phyloP scores from a whole-genome alignment of 176 grass and related monocot species.

The Metroxylon sagu region DNA sequence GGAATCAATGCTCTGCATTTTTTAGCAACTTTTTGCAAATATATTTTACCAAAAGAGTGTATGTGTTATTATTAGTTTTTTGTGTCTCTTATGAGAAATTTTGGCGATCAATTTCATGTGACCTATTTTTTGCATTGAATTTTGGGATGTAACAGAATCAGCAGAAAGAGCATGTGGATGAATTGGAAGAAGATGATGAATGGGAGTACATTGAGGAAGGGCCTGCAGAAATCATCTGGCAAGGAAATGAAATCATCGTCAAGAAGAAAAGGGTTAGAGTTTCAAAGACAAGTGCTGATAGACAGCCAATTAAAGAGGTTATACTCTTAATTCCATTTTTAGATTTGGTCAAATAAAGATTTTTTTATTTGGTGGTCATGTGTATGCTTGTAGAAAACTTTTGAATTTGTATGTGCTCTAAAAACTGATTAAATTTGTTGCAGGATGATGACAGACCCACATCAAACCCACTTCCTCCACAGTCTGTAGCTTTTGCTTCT shows the following conservation, averaged over 20 bases:
- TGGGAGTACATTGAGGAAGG: constrained; percentile 92
- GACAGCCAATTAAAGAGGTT: constrained; percentile 39
- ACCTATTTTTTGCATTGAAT: constrained; percentile 9
- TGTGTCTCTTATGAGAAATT: too few relatives aligned
- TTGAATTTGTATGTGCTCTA: neutral
- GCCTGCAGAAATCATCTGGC: constrained; percentile 83
- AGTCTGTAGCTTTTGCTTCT: constrained; percentile 50
- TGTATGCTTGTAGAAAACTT: too few relatives aligned
- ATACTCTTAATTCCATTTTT: constrained; percentile 9
- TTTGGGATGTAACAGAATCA: constrained; percentile 29
- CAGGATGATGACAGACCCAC: constrained; percentile 85
- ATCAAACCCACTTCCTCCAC: constrained; percentile 80
- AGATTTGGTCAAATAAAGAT: neutral
- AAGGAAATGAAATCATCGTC: constrained; percentile 93
- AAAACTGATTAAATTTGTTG: constrained; percentile 26
- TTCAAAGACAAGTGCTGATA: constrained; percentile 46
- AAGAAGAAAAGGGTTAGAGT: constrained; percentile 91
- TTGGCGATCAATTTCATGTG: too few relatives aligned
- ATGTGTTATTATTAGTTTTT: too few relatives aligned
- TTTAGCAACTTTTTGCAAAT: too few relatives aligned
- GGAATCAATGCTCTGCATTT: too few relatives aligned
- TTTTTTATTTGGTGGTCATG: neutral
- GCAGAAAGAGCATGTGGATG: constrained; percentile 27
- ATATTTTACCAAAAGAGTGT: too few relatives aligned
- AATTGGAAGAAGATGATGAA: constrained; percentile 42